These are phyloP conservation scores for Neofusicoccum parvum DNA, from an alignment of 2,329 filamentous ascomycete genomes.

Conservation along the genomic window DNA sequence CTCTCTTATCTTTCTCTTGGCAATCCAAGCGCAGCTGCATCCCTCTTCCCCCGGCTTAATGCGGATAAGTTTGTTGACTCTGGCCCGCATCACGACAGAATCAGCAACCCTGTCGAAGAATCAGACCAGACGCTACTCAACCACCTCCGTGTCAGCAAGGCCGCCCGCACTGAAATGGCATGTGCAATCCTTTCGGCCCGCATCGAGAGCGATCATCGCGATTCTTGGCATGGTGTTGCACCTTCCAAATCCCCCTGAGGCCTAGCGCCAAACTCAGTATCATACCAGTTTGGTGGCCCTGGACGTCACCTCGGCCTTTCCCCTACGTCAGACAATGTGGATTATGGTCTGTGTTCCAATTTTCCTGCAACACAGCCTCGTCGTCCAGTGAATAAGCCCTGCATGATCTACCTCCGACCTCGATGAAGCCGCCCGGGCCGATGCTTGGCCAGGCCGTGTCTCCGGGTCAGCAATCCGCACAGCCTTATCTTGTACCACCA, in stretches of 20 bases:
- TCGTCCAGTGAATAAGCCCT: too few relatives aligned
- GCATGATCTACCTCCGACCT: background rate
- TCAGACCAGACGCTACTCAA: background rate
- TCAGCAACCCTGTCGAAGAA: background rate
- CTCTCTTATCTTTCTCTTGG: background rate
- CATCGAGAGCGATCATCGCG: background rate
- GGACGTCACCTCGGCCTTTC: background rate
- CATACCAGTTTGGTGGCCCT: conserved; percentile 10
- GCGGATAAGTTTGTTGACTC: background rate
- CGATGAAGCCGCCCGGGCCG: background rate
- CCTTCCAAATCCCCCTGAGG: background rate
- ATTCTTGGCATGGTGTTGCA: conserved; percentile 17
- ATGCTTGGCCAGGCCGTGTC: background rate
- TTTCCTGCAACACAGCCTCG: background rate
- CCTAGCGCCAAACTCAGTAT: background rate
- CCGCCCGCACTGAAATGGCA: background rate
- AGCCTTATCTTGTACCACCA: background rate
- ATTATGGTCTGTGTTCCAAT: background rate
- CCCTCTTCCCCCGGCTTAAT: background rate
- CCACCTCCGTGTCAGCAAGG: background rate
- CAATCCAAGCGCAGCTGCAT: too few relatives aligned
- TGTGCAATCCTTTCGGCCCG: background rate
- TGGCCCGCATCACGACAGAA: background rate
- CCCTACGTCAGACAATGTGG: background rate
- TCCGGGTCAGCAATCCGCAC: background rate